Conservation (phyloP, 306 rosid genomes). For the Myrica gale region DNA sequence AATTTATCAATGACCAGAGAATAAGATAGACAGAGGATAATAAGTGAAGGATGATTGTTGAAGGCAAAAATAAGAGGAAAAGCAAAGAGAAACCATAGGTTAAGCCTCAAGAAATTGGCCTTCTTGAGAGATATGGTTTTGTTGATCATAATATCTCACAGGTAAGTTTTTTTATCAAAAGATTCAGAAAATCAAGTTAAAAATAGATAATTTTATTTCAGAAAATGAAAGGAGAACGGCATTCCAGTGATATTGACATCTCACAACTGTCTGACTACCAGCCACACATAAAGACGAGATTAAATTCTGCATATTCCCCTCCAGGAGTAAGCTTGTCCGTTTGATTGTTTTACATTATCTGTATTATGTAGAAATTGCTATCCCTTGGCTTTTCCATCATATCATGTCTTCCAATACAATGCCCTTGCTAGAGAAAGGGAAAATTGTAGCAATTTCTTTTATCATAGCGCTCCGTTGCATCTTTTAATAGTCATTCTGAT, state of each 20-base stretch:
- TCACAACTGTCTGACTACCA: not conserved
- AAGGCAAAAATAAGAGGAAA: not conserved
- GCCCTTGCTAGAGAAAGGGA: not conserved
- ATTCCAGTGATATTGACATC: not conserved
- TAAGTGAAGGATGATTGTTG: not conserved
- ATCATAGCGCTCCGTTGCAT: not conserved
- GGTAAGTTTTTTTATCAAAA: not conserved
- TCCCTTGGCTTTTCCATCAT: constrained; percentile 11
- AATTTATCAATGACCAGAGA: too few relatives aligned
- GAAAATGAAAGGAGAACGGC: not conserved
- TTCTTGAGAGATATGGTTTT: not conserved
- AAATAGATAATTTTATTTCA: not conserved
- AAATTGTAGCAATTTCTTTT: not conserved
- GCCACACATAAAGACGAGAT: not conserved
- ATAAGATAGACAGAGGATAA: too few relatives aligned
- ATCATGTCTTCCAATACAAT: constrained; percentile 15
- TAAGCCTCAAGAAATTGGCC: not conserved
- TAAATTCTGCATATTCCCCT: not conserved
- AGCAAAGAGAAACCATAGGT: not conserved
- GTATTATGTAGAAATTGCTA: not conserved
- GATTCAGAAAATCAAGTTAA: not conserved
- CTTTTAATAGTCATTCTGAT: not conserved
- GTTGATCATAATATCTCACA: too few relatives aligned
- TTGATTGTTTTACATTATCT: constrained; percentile 8
- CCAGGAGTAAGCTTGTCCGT: not conserved